Evolutionary conservation across 768 basidiomycete species (phyloP), one percentile per base, ranked within the genome.

Genomic region (Boletus huronensis): DNA sequence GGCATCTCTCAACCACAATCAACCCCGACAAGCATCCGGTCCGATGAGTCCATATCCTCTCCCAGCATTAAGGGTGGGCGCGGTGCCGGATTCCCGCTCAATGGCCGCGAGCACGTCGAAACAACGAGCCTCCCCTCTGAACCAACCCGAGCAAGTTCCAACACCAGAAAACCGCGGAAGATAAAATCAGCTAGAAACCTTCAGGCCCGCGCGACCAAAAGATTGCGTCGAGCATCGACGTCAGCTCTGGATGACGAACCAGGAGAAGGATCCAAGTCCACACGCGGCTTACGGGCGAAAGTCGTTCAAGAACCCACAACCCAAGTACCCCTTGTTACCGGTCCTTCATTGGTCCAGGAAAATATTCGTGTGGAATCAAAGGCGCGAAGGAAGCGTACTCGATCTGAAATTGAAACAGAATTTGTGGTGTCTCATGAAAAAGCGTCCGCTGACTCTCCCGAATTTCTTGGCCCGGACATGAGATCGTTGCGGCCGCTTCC

Each of bases 401-500:
- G 64, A 31, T 13, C 26, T 8, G 62, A 66, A 48, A 52, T 40
- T 6, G 67, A 69, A 52, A 48, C 50, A 10, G 39, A 34, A 31
- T 44, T 19, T n/a, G 48, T 50, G 44, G 21, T 5, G 16, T 29
- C 54, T 7, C 45, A 35, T 44, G 49, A 50, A 26, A 29, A 34
- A 16, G 10, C 21, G 11, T 40, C 38, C 13, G 35, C 40, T 39
- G 39, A 54, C 29, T 48, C 53, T 11, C 17, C 25, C 19, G 62
- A 69, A 39, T 0, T 0, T 2, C 51, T 61, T 42, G 67, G 64
- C 23, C 55, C 55, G 2, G 66, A 67, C 44, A 3, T 13, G 7
- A 64, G 66, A 39, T 9, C 5, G 5, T n/a, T 21, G 7, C 64
- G 67, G 28, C 67, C 67, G 6, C 58, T 69, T 47, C 67, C 67